Conservation (phyloP, 2,329 filamentous ascomycete genomes). For the Exserohilum turcica region DNA sequence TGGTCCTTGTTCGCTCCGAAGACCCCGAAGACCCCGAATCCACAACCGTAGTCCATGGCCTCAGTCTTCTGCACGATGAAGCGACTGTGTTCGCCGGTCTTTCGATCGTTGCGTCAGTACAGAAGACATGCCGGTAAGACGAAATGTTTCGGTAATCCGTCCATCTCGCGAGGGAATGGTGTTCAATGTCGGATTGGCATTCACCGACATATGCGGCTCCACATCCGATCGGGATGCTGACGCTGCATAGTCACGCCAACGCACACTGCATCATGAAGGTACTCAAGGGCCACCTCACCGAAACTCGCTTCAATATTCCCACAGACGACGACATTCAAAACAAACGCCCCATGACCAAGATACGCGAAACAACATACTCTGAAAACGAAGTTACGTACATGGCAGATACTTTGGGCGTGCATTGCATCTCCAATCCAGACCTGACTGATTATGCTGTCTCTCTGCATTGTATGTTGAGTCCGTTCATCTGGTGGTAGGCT, state of each 20-base stretch:
- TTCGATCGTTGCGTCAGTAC: constrained; percentile 36
- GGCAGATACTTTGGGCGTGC: constrained; percentile 84
- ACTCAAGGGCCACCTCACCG: constrained; percentile 75
- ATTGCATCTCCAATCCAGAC: constrained; percentile 78
- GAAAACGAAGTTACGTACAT: constrained; percentile 85
- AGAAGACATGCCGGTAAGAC: constrained; percentile 36
- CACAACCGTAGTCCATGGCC: constrained; percentile 1
- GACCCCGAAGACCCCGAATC: background rate
- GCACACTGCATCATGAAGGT: constrained; percentile 94
- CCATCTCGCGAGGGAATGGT: background rate
- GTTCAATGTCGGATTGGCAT: background rate
- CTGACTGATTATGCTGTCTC: constrained; percentile 77
- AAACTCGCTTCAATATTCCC: constrained; percentile 82
- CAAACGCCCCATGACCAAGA: constrained; percentile 63
- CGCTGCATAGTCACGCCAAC: constrained; percentile 57
- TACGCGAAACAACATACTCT: constrained; percentile 69
- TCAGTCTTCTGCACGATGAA: constrained; percentile 37
- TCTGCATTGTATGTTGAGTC: constrained; percentile 65
- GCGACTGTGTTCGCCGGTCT: constrained; percentile 36
- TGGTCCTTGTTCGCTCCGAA: background rate
- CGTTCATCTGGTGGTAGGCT: constrained; percentile 12
- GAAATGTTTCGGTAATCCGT: constrained; percentile 9
- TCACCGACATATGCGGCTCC: background rate
- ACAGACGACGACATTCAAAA: constrained; percentile 53
- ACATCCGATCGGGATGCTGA: background rate